Conservation (phyloP, 768 basidiomycete species). For the Mycena amicta region DNA sequence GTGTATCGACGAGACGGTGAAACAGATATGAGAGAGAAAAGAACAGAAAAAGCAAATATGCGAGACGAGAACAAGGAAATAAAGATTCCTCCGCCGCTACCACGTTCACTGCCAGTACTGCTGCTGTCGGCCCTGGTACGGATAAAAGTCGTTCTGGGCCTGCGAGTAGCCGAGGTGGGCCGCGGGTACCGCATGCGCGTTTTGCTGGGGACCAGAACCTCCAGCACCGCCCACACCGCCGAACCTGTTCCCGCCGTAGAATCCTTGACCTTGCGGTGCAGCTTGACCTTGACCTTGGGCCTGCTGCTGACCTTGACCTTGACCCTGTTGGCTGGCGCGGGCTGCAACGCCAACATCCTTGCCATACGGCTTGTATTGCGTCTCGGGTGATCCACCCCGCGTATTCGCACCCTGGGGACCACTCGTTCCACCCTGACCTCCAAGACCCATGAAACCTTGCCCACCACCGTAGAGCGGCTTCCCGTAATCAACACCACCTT, state of each 20-base stretch:
- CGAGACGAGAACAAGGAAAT: constrained; percentile 19
- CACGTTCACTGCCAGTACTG: constrained; percentile 68
- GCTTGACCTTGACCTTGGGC: constrained; percentile 48
- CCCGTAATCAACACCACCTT: constrained; percentile 24
- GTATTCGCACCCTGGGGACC: constrained; percentile 37
- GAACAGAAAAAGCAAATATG: constrained; percentile 18
- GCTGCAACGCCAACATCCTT: constrained; percentile 63
- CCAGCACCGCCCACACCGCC: constrained; percentile 40
- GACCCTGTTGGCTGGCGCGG: constrained; percentile 57
- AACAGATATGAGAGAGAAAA: constrained; percentile 18
- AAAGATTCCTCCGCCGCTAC: too few species aligned
- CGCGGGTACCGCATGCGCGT: constrained; percentile 43
- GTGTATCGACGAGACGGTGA: constrained; percentile 19
- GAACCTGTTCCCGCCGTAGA: constrained; percentile 52
- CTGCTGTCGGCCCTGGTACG: constrained; percentile 70
- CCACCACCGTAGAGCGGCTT: constrained; percentile 48
- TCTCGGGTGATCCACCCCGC: constrained; percentile 65
- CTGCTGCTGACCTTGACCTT: constrained; percentile 44
- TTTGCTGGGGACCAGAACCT: constrained; percentile 46
- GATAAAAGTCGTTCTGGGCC: constrained; percentile 71
- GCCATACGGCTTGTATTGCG: constrained; percentile 75
- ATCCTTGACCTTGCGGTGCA: constrained; percentile 53
- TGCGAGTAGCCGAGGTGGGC: constrained; percentile 66
- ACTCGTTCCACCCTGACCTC: constrained; percentile 43
- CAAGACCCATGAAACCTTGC: constrained; percentile 73